Evolutionary conservation across 768 basidiomycete genomes (phyloP), one percentile per base, ranked within the genome.

Genomic region (Boletus reticuloceps): DNA sequence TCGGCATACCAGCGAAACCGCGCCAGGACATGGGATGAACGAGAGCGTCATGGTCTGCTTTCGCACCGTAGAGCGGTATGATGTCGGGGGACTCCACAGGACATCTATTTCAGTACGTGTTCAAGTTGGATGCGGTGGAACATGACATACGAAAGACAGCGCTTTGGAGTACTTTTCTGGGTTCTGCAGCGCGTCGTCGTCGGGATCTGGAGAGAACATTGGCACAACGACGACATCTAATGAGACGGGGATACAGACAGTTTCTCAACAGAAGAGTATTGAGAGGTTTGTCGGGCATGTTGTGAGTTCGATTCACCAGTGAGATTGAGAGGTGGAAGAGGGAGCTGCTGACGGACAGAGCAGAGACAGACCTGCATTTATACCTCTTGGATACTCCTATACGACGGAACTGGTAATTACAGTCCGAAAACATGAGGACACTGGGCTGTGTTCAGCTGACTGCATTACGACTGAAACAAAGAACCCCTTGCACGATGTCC

Each of bases 281-380:
- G n/a, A n/a, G n/a, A n/a, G n/a, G n/a, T 20, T 48, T 54, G n/a
- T n/a, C n/a, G 20, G 47, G 37, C 55, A 58, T 58, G 44, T 43
- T 27, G 13, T 8, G 10, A 31, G 17, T 22, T 48, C 36, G 36
- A 47, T 22, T 8, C 39, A 19, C 14, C 1, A 6, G 19, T 20
- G 46, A 43, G 22, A 27, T 44, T 10, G 25, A 17, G 11, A 43
- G 29, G 14, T 29, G 17, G 19, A 32, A 54, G 42, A 44, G 41
- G n/a, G 16, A 49, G 32, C 37, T 32, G 31, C 51, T 54, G 52
- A 46, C 1, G 16, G 25, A 29, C 22, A 12, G 13, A 7, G 47
- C 17, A 46, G 19, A 37, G 34, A 4, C 1, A 17, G 13, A n/a
- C 42, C 37, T 13, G 10, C 47, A 34, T 58, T 58, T 54, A 57